These are phyloP conservation scores for Teratosphaeria gauchensis DNA, from an alignment of 2,329 filamentous ascomycete genomes.

Conservation along the genomic window DNA sequence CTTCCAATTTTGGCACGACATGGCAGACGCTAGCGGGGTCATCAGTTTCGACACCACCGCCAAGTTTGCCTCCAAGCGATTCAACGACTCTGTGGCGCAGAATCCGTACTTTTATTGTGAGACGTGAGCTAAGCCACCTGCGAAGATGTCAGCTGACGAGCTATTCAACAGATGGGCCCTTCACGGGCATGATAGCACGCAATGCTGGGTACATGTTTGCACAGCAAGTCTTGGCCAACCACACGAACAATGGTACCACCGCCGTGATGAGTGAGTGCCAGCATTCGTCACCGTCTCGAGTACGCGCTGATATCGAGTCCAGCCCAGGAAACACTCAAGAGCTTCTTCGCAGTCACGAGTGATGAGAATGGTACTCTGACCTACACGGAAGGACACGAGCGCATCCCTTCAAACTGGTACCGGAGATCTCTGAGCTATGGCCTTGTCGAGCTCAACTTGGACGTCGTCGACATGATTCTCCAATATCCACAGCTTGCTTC, in stretches of 20 bases:
- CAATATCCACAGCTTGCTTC: slow-evolving; percentile 3
- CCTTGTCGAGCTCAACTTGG: slow-evolving; percentile 13
- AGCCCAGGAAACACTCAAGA: slow-evolving; percentile 20
- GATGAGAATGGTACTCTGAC: slow-evolving; percentile 16
- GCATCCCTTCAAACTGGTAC: slow-evolving; percentile 21
- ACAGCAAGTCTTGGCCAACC: slow-evolving; percentile 14
- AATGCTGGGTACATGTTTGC: slow-evolving; percentile 14
- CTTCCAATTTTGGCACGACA: slow-evolving; percentile 38
- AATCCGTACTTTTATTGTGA: slow-evolving; percentile 17
- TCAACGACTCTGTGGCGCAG: slow-evolving; percentile 11
- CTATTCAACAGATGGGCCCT: slow-evolving; percentile 8
- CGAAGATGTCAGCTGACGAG: not conserved
- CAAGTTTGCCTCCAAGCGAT: slow-evolving; percentile 15
- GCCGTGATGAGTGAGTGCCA: slow-evolving; percentile 21
- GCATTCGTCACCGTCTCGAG: not conserved
- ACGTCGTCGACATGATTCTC: slow-evolving; percentile 22
- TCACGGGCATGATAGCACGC: slow-evolving; percentile 14
- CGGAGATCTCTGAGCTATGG: slow-evolving; percentile 10
- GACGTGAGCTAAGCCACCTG: not conserved
- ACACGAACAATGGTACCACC: slow-evolving; percentile 20
- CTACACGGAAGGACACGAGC: slow-evolving; percentile 11
- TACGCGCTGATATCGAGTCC: not conserved
- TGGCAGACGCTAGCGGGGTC: slow-evolving; percentile 2
- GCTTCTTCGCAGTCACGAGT: slow-evolving; percentile 24
- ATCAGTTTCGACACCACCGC: slow-evolving; percentile 19